Base-by-base conservation (phyloP, 2,329 filamentous ascomycete species). In the Fusarium domesticum region DNA sequence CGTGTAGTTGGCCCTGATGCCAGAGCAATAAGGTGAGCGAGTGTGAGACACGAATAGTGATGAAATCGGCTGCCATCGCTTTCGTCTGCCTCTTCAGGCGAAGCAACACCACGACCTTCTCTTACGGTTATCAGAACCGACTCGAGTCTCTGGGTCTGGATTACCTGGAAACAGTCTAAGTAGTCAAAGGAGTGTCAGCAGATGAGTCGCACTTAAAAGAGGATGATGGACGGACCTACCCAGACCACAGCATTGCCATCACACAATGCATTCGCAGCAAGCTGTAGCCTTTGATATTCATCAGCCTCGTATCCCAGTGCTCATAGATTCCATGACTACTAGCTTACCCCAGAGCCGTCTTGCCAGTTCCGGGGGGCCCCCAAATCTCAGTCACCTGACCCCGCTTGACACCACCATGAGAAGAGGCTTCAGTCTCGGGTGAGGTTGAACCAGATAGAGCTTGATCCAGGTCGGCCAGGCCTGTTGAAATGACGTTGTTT, bases 381-480 rank as follows among this genome's bases (percentile, higher is more conserved):
- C 88, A 95, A 38, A 96, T 71, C 66, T 97, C 92, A 4, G 87
- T 87, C 33, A 96, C 76, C 64, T 89, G 87, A 12, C 90, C 89
- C 44, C 83, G 80, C 48, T 77, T 77, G 37, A 95, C 73, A 4
- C 89, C 90, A 15, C 77, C 75, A 42, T 48, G 42, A 20, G 35
- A 3, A 11, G 51, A 47, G 39, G 45, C 48, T 23, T 48, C 42
- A 7, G 47, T 45, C 30, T 54, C 51, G 33, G 32, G 11, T 3
- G 46, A 25, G n/a, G 39, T 42, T 4, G 44, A 35, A 11, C 51
- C 39, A 6, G 50, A 47, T 45, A 84, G 65, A 3, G 66, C 63
- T 35, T 60, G 58, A 58, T 87, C 81, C 7, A 87, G 70, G 6
- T 64, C 62, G 17, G 62, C 58, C 6, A 87, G 60, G 3, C 80